Conservation (phyloP, 2,329 filamentous ascomycete genomes). For the Escovopsis sp. region DNA sequence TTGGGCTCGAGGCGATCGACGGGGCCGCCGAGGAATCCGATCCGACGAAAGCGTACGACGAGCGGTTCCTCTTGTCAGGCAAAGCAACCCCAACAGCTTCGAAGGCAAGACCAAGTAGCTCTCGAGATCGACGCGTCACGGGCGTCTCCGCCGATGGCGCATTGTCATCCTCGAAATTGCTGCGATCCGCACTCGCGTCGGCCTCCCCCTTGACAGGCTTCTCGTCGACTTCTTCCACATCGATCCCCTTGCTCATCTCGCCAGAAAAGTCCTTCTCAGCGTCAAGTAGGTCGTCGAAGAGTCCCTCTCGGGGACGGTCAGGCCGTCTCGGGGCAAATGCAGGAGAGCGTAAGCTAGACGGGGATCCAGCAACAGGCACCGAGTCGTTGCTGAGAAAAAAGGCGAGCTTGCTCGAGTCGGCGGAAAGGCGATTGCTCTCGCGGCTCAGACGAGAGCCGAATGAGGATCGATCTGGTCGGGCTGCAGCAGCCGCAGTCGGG, state of each 20-base stretch:
- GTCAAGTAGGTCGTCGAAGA: constrained; percentile 3
- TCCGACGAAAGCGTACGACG: constrained; percentile 1
- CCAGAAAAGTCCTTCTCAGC: background rate
- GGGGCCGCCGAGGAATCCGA: constrained; percentile 1
- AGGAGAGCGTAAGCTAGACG: constrained; percentile 1
- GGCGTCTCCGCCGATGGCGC: background rate
- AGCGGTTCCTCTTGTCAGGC: background rate
- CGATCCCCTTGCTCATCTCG: background rate
- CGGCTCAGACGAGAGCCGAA: constrained; percentile 31
- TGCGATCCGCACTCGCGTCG: no score
- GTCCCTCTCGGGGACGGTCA: constrained; percentile 10
- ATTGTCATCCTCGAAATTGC: background rate
- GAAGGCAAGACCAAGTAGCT: constrained; percentile 1
- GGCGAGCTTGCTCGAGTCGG: constrained; percentile 11
- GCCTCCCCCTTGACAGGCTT: no score
- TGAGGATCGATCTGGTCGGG: constrained; percentile 23
- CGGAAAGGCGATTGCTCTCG: constrained; percentile 20
- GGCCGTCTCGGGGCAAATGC: constrained; percentile 9
- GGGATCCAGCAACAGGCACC: background rate
- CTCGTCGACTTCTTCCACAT: background rate
- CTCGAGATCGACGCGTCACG: background rate
- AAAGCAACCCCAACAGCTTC: constrained; percentile 2
- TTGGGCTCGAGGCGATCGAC: constrained; percentile 1
- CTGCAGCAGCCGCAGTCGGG: background rate
- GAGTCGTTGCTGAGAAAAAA: constrained; percentile 1